A percentile compares a stretch with the other conserved stretches of the same genome.
These are phyloP conservation scores for Glutinoglossum americanum DNA, from an alignment of 495 filamentous ascomycete genomes.

Conservation along the genomic window DNA sequence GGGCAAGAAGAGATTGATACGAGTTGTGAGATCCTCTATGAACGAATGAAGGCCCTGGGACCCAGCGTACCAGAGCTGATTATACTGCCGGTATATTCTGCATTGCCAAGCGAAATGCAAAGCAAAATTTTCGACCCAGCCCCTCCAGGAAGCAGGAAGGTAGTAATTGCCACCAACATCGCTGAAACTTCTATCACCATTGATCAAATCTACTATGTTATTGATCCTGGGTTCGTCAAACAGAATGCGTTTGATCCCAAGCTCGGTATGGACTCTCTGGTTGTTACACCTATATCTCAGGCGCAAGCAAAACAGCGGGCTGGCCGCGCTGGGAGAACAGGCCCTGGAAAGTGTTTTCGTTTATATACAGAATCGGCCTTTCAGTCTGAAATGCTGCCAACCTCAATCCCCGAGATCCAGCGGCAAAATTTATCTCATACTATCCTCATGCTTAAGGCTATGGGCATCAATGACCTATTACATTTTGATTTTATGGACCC, in stretches of 20 bases:
- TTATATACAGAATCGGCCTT: conserved; percentile 92
- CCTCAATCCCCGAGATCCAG: conserved; percentile 90
- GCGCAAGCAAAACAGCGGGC: conserved; percentile 91
- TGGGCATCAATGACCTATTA: conserved; percentile 95
- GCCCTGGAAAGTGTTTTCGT: conserved; percentile 89
- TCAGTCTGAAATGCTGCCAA: conserved; percentile 92
- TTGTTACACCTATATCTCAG: conserved; percentile 89
- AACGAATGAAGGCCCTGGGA: conserved; percentile 90
- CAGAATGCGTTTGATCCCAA: conserved; percentile 95
- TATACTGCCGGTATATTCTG: conserved; percentile 86
- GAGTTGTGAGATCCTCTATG: conserved; percentile 72
- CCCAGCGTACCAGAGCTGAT: conserved; percentile 78
- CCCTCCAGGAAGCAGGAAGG: conserved; percentile 71
- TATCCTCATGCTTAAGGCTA: conserved; percentile 96
- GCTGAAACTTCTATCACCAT: conserved; percentile 96
- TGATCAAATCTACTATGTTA: conserved; percentile 89
- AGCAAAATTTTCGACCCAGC: conserved; percentile 87
- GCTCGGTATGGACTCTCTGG: conserved; percentile 88
- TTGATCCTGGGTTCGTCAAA: conserved; percentile 95
- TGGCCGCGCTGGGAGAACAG: conserved; percentile 81
- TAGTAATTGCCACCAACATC: conserved; percentile 97
- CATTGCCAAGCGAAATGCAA: conserved; percentile 82
- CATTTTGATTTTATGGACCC: conserved; percentile 99
- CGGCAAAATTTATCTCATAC: conserved; percentile 84
- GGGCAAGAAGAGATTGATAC: conserved; percentile 98